Evolutionary conservation across 2,329 filamentous ascomycete species (phyloP).

Genomic region (Colletotrichum paranaense): DNA sequence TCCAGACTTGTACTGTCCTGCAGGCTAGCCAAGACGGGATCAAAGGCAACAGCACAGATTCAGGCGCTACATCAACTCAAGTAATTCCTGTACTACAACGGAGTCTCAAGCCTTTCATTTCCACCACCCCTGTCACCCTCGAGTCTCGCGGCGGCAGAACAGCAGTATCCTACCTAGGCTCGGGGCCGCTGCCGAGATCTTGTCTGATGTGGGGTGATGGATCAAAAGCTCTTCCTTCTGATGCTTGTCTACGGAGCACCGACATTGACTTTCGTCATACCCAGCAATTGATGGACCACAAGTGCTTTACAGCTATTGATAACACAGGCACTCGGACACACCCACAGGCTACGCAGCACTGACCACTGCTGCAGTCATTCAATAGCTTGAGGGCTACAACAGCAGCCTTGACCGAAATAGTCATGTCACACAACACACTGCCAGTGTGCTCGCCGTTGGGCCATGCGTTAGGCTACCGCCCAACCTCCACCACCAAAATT

Average conservation of each 20-base stretch:
- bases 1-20: not conserved
- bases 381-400: not conserved
- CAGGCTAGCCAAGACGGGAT: not conserved
- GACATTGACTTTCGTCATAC: no score
- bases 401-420: not conserved
- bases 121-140: not conserved
- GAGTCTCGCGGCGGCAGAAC: not conserved
- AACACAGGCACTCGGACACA: no score
- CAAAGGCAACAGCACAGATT: not conserved
- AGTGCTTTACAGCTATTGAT: not conserved
- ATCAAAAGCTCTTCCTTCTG: not conserved
- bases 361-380: not conserved
- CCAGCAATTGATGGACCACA: no score
- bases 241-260: not conserved
- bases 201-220: not conserved
- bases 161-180: not conserved
- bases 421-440: not conserved
- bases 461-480: not conserved
- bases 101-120: not conserved
- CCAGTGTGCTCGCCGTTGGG: not conserved
- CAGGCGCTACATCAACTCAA: not conserved
- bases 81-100: not conserved
- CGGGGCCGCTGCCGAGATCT: not conserved
- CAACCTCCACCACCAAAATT: not conserved
- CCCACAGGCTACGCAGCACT: no score